These are phyloP conservation scores for Kluyveromyces dobzhanskii DNA, from an alignment of 805 yeast species.

Conservation along the genomic window DNA sequence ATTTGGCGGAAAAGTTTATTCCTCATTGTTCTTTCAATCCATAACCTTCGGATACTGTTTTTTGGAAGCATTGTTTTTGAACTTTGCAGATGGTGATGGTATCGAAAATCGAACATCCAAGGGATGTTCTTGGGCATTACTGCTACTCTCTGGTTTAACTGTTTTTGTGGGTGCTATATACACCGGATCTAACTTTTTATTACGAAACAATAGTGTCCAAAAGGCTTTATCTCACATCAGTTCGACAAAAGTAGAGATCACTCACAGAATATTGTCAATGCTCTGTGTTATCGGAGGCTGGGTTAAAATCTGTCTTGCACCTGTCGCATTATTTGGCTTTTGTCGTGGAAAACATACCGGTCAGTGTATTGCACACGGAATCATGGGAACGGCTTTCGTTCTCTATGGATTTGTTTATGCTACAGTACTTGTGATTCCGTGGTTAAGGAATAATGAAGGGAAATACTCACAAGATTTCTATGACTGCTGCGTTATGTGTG, in stretches of 20 bases:
- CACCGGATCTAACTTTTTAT: conserved; percentile 42
- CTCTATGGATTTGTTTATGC: conserved; percentile 67
- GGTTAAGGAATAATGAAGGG: conserved; percentile 50
- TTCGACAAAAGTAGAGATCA: conserved; percentile 23
- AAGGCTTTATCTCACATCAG: conserved; percentile 33
- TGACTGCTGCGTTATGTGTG: conserved; percentile 71
- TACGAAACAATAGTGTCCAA: conserved; percentile 28
- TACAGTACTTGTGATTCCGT: conserved; percentile 61
- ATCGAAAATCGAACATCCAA: conserved; percentile 61
- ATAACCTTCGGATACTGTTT: conserved; percentile 42
- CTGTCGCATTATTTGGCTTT: conserved; percentile 78
- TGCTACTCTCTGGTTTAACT: conserved; percentile 36
- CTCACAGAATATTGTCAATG: conserved; percentile 42
- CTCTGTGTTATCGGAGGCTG: conserved; percentile 53
- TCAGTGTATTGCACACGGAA: conserved; percentile 94
- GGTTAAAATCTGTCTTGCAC: conserved; percentile 73
- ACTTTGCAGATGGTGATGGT: conserved; percentile 57
- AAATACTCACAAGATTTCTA: conserved; percentile 72
- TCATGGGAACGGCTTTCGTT: conserved; percentile 89
- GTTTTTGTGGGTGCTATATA: conserved; percentile 48
- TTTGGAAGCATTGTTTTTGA: conserved; percentile 47
- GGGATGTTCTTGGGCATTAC: conserved; percentile 57
- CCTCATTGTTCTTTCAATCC: conserved; percentile 40
- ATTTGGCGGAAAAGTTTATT: conserved; percentile 42
- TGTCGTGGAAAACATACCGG: conserved; percentile 81